phyloP scores from a whole-genome alignment of 2,329 filamentous ascomycete species.

The Penicillium sclerotiorum region DNA sequence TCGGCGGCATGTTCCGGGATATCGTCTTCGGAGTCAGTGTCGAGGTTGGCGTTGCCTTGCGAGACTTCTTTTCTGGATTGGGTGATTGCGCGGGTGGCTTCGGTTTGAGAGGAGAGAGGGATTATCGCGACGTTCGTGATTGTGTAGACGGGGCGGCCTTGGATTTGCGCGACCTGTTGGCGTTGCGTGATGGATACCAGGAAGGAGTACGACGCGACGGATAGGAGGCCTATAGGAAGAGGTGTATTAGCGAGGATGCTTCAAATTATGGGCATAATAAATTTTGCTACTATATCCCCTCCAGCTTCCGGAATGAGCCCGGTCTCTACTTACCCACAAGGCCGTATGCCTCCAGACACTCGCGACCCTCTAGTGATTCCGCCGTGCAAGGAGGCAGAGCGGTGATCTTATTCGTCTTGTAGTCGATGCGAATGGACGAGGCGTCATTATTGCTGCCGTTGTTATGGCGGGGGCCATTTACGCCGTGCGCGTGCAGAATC shows the following conservation, averaged over 20 bases:
- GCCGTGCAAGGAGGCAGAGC: conserved; percentile 42
- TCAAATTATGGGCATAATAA: too few species aligned
- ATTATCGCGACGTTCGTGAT: conserved; percentile 90
- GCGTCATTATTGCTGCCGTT: conserved; percentile 55
- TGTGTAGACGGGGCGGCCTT: conserved; percentile 79
- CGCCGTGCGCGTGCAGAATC: conserved; percentile 71
- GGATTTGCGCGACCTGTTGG: conserved; percentile 84
- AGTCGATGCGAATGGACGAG: conserved; percentile 69
- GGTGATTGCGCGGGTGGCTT: conserved; percentile 72
- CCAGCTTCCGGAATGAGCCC: not conserved
- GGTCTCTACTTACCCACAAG: conserved; percentile 56
- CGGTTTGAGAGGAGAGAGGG: conserved; percentile 73
- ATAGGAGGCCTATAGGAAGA: conserved; percentile 72
- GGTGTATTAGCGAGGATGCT: not conserved
- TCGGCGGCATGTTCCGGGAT: conserved; percentile 35
- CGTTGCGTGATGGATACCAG: conserved; percentile 84
- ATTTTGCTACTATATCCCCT: not conserved
- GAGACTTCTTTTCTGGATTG: conserved; percentile 57
- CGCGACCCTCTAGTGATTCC: conserved; percentile 30
- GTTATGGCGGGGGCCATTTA: conserved; percentile 43
- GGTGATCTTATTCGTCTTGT: conserved; percentile 60
- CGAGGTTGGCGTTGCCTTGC: conserved; percentile 42
- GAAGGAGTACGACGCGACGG: conserved; percentile 77
- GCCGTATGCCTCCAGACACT: conserved; percentile 52
- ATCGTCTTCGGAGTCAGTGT: conserved; percentile 26